Evolutionary conservation across 208 protist species (phyloP).

Genomic region (Leptomonas pyrrhocoris): DNA sequence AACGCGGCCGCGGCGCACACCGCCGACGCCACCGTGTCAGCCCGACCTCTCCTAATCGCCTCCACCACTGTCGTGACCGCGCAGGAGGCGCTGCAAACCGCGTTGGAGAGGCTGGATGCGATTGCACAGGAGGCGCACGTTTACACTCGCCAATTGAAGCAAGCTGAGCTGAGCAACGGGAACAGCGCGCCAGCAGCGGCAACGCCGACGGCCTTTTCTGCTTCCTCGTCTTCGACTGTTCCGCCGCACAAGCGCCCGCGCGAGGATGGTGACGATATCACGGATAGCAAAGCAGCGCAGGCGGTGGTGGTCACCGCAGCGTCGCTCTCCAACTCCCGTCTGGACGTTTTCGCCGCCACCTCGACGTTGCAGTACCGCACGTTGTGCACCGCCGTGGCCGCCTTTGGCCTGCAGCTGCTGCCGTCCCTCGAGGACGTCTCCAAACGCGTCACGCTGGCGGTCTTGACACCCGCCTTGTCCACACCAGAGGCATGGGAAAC

Average conservation of each 20-base stretch:
- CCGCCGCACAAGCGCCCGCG: constrained; percentile 19
- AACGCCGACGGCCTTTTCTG: background rate
- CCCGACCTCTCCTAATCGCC: constrained; percentile 13
- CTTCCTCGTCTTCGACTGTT: background rate
- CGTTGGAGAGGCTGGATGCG: constrained; percentile 48
- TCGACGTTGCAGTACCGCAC: constrained; percentile 45
- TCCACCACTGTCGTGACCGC: constrained; percentile 19
- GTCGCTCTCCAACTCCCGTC: constrained; percentile 13
- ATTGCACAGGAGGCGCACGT: constrained; percentile 58
- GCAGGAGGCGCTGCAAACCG: constrained; percentile 32
- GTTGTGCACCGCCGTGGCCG: constrained; percentile 34
- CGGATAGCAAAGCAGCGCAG: background rate
- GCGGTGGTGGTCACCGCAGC: background rate
- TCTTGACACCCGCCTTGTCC: constrained; percentile 52
- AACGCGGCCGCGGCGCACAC: constrained; percentile 1
- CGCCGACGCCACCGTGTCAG: background rate
- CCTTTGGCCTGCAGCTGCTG: constrained; percentile 58
- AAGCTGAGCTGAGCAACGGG: background rate
- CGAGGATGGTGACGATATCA: background rate
- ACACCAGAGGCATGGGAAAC: constrained; percentile 58
- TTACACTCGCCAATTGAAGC: constrained; percentile 30
- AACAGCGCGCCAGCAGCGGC: constrained; percentile 3
- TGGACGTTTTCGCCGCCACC: constrained; percentile 61
- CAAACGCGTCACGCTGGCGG: constrained; percentile 47
- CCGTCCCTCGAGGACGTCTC: constrained; percentile 54